Base-by-base conservation (phyloP, 306 rosid genomes). In the Lablab purpureus region DNA sequence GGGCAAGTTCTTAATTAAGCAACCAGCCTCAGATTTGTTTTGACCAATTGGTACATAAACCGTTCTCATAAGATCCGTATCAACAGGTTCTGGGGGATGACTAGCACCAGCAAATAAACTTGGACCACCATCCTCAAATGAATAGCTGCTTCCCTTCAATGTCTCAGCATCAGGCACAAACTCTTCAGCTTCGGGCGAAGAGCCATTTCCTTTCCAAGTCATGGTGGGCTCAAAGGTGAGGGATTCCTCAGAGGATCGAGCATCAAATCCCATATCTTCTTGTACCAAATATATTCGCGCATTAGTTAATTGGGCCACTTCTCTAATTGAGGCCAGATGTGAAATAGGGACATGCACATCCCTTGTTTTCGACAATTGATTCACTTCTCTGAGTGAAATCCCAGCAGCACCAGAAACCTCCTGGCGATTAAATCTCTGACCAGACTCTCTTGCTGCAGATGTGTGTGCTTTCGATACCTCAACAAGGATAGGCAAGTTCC, bases 21-120 rank as follows among this genome's bases (percentile, higher is more conserved):
- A 84, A 45, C 90, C 88, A 41, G 94, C 71, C 74, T 91, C 97
- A 0, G 96, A 47, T 84, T 95, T 91, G 70, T 75, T 89, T 81
- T 90, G 93, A 70, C 96, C 86, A 23, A 93, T 86, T 0, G 99
- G 98, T 32, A 90, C 93, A 76, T 87, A 91, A 70, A 95, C 96
- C 0, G 96, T 80, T 80, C 85, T 88, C 94, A 95, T 93, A 58
- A 90, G 89, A 90, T 95, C 99, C 37, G 84, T 90, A 79, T 95
- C 98, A 81, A 95, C 89, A 52, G 99, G 99, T 80, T 95, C 99
- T 4, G 97, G 99, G 32, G 99, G 99, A 70, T 95, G 99, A 86
- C 98, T 95, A 62, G 94, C 99, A 72, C 99, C 99, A 3, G 93
- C 89, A 84, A 95, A 95, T 77, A 88, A 90, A 81, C 91, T 86